A percentile compares a stretch with the other conserved stretches of the same genome.
These are phyloP conservation scores for Blastobotrys chiropterorum DNA, from an alignment of 805 yeast species.

Conservation along the genomic window DNA sequence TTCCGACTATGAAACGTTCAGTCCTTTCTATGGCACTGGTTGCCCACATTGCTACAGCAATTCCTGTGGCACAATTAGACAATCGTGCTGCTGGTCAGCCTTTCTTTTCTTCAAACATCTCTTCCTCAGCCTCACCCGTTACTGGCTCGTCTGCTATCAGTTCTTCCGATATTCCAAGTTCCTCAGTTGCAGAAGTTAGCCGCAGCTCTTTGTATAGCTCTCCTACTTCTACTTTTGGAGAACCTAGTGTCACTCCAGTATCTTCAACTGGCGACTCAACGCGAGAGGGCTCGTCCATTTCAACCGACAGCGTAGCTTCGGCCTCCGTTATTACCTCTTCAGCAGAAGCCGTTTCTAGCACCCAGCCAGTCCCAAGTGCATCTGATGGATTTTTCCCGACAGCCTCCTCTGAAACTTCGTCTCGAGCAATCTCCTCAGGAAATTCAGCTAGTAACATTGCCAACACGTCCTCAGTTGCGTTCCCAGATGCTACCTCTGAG, in stretches of 20 bases:
- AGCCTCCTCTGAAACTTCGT: background rate
- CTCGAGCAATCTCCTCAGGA: background rate
- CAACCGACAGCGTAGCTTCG: background rate
- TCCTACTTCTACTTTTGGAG: background rate
- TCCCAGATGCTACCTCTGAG: background rate
- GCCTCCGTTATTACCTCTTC: background rate
- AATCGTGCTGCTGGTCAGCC: background rate
- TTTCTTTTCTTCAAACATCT: background rate
- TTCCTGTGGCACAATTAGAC: background rate
- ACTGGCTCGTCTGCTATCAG: background rate
- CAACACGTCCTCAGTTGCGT: background rate
- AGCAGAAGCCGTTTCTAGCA: background rate
- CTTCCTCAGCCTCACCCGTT: background rate
- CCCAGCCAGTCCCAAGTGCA: too few relatives aligned
- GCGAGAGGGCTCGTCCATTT: background rate
- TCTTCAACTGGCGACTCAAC: background rate
- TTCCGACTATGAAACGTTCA: background rate
- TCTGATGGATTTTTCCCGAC: too few relatives aligned
- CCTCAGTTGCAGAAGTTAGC: background rate
- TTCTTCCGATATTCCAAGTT: background rate
- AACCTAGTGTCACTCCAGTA: background rate
- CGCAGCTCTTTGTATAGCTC: too few relatives aligned
- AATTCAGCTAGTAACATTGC: background rate
- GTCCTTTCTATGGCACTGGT: background rate
- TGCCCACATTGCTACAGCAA: background rate